phyloP scores from a whole-genome alignment of 495 filamentous ascomycete genomes.

The Xylaria cubensis region DNA sequence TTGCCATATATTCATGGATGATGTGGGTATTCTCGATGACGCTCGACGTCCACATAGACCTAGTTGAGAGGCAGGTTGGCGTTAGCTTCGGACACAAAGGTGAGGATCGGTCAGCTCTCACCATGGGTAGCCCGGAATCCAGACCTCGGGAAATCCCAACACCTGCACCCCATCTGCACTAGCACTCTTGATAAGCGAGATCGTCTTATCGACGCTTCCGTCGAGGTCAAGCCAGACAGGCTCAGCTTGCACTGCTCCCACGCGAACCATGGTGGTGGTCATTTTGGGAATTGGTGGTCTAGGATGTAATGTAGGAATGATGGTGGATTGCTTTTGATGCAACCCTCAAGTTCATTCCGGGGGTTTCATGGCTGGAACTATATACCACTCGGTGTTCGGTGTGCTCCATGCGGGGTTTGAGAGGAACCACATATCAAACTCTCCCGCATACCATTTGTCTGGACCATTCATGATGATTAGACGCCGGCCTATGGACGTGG shows the following conservation, averaged over 20 bases:
- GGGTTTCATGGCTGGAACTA: constrained; percentile 14
- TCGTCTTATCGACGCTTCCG: constrained; percentile 59
- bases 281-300: background rate
- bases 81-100: constrained; percentile 30
- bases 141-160: constrained; percentile 62
- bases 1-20: constrained; percentile 55
- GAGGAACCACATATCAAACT: background rate
- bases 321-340: constrained; percentile 18
- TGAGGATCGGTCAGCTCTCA: constrained; percentile 54
- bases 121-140: constrained; percentile 62
- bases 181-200: constrained; percentile 57
- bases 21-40: constrained; percentile 52
- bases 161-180: constrained; percentile 57
- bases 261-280: constrained; percentile 37
- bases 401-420: constrained; percentile 25
- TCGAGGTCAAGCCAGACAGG: constrained; percentile 63
- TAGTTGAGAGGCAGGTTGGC: constrained; percentile 36
- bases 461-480: background rate
- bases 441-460: background rate
- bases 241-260: constrained; percentile 60
- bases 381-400: constrained; percentile 7
- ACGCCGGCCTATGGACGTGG: background rate
- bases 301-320: constrained; percentile 7
- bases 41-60: constrained; percentile 44
- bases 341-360: background rate